Percentiles rank a stretch among this genome's conserved stretches.
Evolutionary conservation across 495 filamentous ascomycete species (phyloP).

Genomic region (Parmelia sp.): DNA sequence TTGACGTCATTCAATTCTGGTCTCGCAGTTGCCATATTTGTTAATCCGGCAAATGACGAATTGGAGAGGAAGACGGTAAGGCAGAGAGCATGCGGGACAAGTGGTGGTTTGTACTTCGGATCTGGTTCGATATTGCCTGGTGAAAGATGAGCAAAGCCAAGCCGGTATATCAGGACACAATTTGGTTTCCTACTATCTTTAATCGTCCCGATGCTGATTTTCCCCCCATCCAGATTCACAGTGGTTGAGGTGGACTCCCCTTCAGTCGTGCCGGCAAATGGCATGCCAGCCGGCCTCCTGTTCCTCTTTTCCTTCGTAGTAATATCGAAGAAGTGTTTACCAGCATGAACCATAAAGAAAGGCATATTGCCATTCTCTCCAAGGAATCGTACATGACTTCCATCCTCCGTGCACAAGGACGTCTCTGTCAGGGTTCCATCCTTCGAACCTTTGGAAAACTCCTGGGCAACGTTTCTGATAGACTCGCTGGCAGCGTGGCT

Average conservation of each 20-base stretch:
- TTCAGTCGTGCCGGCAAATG: neutral
- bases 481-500: neutral
- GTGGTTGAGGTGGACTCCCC: neutral
- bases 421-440: conserved; percentile 16
- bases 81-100: conserved; percentile 11
- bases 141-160: neutral
- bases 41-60: conserved; percentile 24
- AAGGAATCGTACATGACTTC: conserved; percentile 25
- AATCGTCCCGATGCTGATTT: neutral
- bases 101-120: neutral
- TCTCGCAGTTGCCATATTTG: neutral
- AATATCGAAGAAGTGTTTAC: conserved; percentile 21
- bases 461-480: neutral
- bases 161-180: neutral
- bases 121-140: neutral
- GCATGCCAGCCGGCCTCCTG: neutral
- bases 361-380: conserved; percentile 28
- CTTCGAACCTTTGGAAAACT: conserved; percentile 6
- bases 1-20: conserved; percentile 28
- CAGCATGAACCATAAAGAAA: conserved; percentile 30
- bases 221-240: neutral
- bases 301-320: neutral
- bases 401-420: conserved; percentile 6
- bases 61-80: conserved; percentile 29
- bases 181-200: neutral